Evolutionary conservation across 1,284 basidiomycete species (phyloP).

Genomic region (Apiotrichum veenhuisii): DNA sequence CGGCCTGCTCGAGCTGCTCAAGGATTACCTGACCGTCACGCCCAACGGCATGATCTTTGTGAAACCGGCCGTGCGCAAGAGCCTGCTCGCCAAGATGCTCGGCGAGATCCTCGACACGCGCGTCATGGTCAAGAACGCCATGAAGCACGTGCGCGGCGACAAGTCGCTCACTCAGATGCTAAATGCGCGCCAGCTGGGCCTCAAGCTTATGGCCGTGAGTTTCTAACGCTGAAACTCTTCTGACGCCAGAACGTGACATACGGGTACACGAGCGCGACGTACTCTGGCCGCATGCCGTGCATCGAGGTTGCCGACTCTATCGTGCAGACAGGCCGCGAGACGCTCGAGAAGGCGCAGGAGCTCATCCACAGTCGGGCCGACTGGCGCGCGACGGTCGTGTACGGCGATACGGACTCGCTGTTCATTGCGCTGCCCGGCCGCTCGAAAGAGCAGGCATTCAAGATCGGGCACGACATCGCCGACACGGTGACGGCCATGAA

Average conservation of each 20-base stretch:
- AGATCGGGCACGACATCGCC: constrained; percentile 87
- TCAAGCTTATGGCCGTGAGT: constrained; percentile 66
- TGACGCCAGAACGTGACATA: constrained; percentile 74
- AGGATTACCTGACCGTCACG: constrained; percentile 76
- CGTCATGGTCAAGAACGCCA: constrained; percentile 94
- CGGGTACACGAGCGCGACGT: constrained; percentile 89
- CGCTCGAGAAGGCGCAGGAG: constrained; percentile 86
- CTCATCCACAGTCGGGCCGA: constrained; percentile 70
- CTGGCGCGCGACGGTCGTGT: constrained; percentile 91
- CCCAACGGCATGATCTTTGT: constrained; percentile 95
- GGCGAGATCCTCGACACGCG: constrained; percentile 90
- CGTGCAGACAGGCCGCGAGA: constrained; percentile 92
- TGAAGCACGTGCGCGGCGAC: constrained; percentile 74
- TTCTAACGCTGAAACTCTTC: not conserved
- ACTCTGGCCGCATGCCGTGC: constrained; percentile 94
- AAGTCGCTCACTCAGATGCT: constrained; percentile 73
- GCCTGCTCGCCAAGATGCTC: constrained; percentile 86
- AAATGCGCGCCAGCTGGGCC: constrained; percentile 79
- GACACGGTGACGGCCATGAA: constrained; percentile 80
- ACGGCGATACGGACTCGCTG: constrained; percentile 96
- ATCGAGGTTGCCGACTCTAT: constrained; percentile 98
- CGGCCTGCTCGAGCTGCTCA: constrained; percentile 64
- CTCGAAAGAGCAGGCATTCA: constrained; percentile 88
- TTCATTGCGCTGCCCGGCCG: constrained; percentile 86
- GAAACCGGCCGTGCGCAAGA: constrained; percentile 76